Base-by-base conservation (phyloP, 768 basidiomycete genomes). In the Erythrobasidium yunnanense region DNA sequence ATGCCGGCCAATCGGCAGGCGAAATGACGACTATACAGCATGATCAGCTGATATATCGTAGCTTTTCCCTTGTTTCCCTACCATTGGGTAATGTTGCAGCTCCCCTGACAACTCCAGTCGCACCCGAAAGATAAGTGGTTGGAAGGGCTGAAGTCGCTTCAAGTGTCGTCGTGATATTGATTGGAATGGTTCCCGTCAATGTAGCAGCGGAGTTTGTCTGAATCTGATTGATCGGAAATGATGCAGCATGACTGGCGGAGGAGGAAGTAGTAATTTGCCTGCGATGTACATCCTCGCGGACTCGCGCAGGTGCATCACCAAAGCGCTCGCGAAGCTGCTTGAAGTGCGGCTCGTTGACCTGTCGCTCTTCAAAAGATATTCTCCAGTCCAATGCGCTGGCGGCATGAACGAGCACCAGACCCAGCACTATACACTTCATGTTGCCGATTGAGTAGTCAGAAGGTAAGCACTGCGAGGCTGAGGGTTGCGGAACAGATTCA, bases 41-140 rank as follows among this genome's bases (percentile, higher is more conserved):
- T 42, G 38, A 11, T 42, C n/a, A 11, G 38, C n/a, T 42, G 38
- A 42, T 42, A 42, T 11, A 42, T 42, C 11, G 38, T 11, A 42
- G 38, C 11, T 11, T 42, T n/a, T n/a, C 38, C n/a, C 38, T n/a
- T 42, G 38, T 42, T 42, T n/a, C n/a, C 71, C 33, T 50, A 71
- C 78, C 71, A 0, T 81, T 78, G 0, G 89, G 89, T 6, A 90
- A 77, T 1, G 77, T 67, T 1, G 86, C 86, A 0, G 82, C 89
- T 66, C 85, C 85, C 32, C 81, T 71, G 46, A 86, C 77, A 1
- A 85, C 83, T 1, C 84, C 81, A 0, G 79, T 78, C 29, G 84
- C 81, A 1, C 87, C 87, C 45, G 83, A 75, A 0, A 81, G 33
- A 70, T 77, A 86, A 0, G 84, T 83, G 1, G 81, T 74, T 2